Evolutionary conservation across 2,329 filamentous ascomycete genomes (phyloP).

Genomic region (Aschersonia sp.): DNA sequence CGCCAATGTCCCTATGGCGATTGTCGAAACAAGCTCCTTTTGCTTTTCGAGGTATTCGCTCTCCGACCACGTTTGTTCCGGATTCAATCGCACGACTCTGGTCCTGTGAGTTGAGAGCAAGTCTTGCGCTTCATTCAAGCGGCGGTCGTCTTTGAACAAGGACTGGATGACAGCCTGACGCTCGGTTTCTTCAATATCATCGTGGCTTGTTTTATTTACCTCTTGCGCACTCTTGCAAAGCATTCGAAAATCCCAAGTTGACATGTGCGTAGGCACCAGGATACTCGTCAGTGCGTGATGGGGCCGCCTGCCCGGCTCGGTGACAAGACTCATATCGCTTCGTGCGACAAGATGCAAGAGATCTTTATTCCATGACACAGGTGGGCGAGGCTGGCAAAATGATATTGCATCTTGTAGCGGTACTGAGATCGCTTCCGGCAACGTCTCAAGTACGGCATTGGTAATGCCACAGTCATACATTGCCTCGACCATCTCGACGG

Average conservation of each 20-base stretch:
- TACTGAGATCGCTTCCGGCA: conserved; percentile 73
- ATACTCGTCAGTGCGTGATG: conserved; percentile 21
- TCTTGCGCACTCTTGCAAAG: conserved; percentile 57
- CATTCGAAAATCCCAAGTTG: conserved; percentile 61
- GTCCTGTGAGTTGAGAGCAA: conserved; percentile 77
- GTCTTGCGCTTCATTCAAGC: conserved; percentile 71
- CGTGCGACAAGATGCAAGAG: conserved; percentile 66
- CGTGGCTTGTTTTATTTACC: conserved; percentile 44
- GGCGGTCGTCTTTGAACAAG: conserved; percentile 83
- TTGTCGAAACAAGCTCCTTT: conserved; percentile 74
- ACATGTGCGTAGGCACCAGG: conserved; percentile 45
- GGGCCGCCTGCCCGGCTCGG: conserved; percentile 26
- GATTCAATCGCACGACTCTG: conserved; percentile 62
- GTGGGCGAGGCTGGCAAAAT: conserved; percentile 72
- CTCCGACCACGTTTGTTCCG: conserved; percentile 67
- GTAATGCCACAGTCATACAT: conserved; percentile 60
- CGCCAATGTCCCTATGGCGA: conserved; percentile 77
- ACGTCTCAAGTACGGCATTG: conserved; percentile 55
- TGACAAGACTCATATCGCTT: conserved; percentile 61
- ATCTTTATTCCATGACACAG: conserved; percentile 57
- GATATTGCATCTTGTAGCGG: conserved; percentile 73
- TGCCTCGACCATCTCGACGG: conserved; percentile 54
- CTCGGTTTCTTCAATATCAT: conserved; percentile 73
- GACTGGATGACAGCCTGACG: conserved; percentile 69
- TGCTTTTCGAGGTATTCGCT: conserved; percentile 82